phyloP scores from a whole-genome alignment of 1,139 yeast genomes.

The Pichia sp. region DNA sequence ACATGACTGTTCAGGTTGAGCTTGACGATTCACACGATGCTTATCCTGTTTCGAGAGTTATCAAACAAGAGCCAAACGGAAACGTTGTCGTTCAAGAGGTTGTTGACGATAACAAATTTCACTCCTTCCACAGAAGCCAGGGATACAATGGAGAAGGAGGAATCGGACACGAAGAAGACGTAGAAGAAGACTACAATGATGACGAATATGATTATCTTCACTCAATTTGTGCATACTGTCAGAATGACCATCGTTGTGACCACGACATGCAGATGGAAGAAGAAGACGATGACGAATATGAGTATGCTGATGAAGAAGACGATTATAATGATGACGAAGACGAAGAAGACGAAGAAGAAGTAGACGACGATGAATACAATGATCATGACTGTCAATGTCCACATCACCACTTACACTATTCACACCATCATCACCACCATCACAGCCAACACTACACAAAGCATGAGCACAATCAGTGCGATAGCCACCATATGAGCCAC shows the following conservation, averaged over 20 bases:
- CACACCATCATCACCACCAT: conserved; percentile 14
- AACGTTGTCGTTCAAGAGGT: conserved; percentile 62
- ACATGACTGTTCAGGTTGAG: conserved; percentile 36
- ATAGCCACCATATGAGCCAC: background rate
- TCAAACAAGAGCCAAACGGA: conserved; percentile 69
- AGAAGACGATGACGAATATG: conserved; percentile 21
- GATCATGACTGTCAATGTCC: background rate
- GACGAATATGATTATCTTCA: conserved; percentile 19
- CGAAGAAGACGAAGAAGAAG: conserved; percentile 20
- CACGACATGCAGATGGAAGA: background rate
- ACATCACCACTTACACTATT: conserved; percentile 1
- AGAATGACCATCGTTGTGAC: background rate
- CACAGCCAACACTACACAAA: background rate
- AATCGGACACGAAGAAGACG: conserved; percentile 15
- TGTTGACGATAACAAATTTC: conserved; percentile 24
- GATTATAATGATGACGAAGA: conserved; percentile 23
- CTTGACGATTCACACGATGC: conserved; percentile 55
- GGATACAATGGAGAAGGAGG: conserved; percentile 11
- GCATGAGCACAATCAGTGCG: too few relatives aligned
- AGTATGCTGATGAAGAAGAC: conserved; percentile 20
- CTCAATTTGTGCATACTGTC: conserved; percentile 19
- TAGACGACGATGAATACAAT: conserved; percentile 16
- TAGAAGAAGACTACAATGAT: conserved; percentile 19
- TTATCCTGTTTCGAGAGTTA: conserved; percentile 68
- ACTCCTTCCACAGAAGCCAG: conserved; percentile 6